Percentiles rank a stretch among this genome's conserved stretches.
Evolutionary conservation across 2,329 filamentous ascomycete species (phyloP).

Genomic region (Lojkania enalia): DNA sequence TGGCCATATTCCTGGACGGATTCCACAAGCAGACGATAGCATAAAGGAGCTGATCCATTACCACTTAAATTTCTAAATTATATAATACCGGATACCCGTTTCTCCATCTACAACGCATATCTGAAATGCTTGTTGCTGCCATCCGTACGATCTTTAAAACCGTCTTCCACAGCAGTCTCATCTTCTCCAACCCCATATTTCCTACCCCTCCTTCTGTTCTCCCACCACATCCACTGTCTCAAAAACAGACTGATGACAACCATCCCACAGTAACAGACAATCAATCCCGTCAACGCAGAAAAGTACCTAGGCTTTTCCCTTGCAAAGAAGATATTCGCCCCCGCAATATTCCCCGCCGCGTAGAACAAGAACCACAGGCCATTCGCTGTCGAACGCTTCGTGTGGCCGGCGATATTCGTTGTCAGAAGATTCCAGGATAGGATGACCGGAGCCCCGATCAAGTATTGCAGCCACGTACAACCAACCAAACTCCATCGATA

Average conservation of each 20-base stretch:
- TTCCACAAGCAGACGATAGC: no score
- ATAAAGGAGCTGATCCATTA: no score
- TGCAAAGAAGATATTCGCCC: constrained; percentile 53
- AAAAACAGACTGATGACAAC: constrained; percentile 38
- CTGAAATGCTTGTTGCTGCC: constrained; percentile 37
- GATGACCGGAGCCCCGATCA: constrained; percentile 56
- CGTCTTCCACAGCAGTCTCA: constrained; percentile 36
- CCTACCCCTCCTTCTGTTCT: constrained; percentile 37
- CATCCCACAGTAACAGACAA: constrained; percentile 50
- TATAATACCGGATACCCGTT: no score
- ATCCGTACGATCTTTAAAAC: constrained; percentile 43
- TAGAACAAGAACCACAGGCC: constrained; percentile 56
- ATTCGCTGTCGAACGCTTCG: constrained; percentile 55
- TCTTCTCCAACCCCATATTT: constrained; percentile 32
- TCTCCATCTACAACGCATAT: constrained; percentile 40
- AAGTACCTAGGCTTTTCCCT: constrained; percentile 50
- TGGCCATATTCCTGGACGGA: no score
- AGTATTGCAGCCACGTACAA: constrained; percentile 58
- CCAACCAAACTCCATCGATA: constrained; percentile 55
- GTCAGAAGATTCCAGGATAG: constrained; percentile 56
- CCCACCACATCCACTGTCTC: constrained; percentile 35
- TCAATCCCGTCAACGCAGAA: constrained; percentile 49
- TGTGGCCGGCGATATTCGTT: constrained; percentile 53
- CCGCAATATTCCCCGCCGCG: constrained; percentile 54
- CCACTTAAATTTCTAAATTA: no score